Percentiles rank a stretch among this genome's conserved stretches.
Conservation (phyloP, 176 grass and related monocot species). For the Cymbopogon citratus region DNA sequence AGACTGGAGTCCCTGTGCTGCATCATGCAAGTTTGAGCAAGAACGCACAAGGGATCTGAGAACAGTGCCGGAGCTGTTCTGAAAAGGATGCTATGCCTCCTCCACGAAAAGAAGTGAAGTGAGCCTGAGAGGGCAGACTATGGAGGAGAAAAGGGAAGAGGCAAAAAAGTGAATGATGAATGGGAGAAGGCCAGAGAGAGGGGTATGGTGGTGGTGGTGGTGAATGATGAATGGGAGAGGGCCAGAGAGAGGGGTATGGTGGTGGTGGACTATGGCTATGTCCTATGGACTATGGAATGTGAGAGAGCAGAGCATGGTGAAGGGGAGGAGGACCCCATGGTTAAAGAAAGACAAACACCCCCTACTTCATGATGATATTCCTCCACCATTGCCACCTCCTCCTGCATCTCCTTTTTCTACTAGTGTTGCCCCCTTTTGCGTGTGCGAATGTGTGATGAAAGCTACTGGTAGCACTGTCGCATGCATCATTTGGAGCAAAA, state of each 20-base stretch:
- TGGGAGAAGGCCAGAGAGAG: background rate
- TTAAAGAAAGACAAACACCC: slow-evolving; percentile 44
- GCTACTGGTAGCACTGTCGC: slow-evolving; percentile 11
- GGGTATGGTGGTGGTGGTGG: background rate
- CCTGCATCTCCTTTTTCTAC: slow-evolving; percentile 31
- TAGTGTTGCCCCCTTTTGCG: background rate
- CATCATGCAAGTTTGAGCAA: slow-evolving; percentile 21
- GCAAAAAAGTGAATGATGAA: slow-evolving; percentile 29
- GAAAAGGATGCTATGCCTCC: slow-evolving; percentile 42
- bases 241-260: background rate
- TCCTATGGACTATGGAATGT: background rate
- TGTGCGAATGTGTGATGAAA: slow-evolving; percentile 26
- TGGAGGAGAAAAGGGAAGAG: background rate
- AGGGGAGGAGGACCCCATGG: slow-evolving; percentile 28
- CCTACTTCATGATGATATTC: slow-evolving; percentile 54
- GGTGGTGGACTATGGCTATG: slow-evolving; percentile 21
- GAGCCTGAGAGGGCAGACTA: background rate
- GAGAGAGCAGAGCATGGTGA: background rate
- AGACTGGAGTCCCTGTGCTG: background rate
- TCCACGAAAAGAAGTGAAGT: slow-evolving; percentile 41
- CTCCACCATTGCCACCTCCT: slow-evolving; percentile 36
- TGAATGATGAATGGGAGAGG: slow-evolving; percentile 26
- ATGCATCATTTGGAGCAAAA: slow-evolving; percentile 48
- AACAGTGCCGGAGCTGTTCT: slow-evolving; percentile 36
- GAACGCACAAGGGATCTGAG: slow-evolving; percentile 39